Percentiles rank a stretch among this genome's conserved stretches.
Conservation (phyloP, 1,139 yeast species). For the Saccharomycopsis crataegensis region DNA sequence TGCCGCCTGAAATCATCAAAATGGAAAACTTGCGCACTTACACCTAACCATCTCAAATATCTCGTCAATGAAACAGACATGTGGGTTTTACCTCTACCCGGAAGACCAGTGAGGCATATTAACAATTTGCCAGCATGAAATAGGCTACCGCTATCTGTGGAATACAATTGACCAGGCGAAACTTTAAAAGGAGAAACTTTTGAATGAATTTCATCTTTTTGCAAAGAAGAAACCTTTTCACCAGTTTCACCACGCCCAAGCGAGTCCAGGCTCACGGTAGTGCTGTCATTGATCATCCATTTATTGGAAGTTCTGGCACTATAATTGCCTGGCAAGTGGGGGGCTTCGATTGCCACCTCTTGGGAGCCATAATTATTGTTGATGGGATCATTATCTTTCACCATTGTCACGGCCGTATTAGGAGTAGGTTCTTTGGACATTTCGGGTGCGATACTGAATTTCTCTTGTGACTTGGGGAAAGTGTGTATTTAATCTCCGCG, state of each 20-base stretch:
- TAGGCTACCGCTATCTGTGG: slow-evolving; percentile 82
- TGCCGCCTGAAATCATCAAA: slow-evolving; percentile 81
- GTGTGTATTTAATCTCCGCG: no score
- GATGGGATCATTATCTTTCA: slow-evolving; percentile 5
- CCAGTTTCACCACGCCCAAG: not conserved
- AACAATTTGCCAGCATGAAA: slow-evolving; percentile 95
- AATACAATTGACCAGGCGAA: slow-evolving; percentile 81
- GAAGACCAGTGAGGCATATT: slow-evolving; percentile 84
- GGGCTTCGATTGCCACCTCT: slow-evolving; percentile 29
- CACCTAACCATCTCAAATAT: slow-evolving; percentile 92
- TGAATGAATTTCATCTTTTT: slow-evolving; percentile 27
- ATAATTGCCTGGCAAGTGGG: slow-evolving; percentile 38
- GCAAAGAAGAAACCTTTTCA: not conserved
- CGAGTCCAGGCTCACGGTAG: not conserved
- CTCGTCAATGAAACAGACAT: slow-evolving; percentile 86
- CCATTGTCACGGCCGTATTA: not conserved
- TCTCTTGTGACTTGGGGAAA: not conserved
- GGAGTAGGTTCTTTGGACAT: not conserved
- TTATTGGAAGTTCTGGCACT: slow-evolving; percentile 43
- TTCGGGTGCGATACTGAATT: not conserved
- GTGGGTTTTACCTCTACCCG: slow-evolving; percentile 95
- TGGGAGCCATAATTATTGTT: slow-evolving; percentile 9
- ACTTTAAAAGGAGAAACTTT: slow-evolving; percentile 31
- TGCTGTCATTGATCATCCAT: not conserved
- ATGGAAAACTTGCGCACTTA: slow-evolving; percentile 85